Evolutionary conservation across 345 rosid species (phyloP), one percentile per base, ranked within the genome.

Genomic region (Camelina hispida): DNA sequence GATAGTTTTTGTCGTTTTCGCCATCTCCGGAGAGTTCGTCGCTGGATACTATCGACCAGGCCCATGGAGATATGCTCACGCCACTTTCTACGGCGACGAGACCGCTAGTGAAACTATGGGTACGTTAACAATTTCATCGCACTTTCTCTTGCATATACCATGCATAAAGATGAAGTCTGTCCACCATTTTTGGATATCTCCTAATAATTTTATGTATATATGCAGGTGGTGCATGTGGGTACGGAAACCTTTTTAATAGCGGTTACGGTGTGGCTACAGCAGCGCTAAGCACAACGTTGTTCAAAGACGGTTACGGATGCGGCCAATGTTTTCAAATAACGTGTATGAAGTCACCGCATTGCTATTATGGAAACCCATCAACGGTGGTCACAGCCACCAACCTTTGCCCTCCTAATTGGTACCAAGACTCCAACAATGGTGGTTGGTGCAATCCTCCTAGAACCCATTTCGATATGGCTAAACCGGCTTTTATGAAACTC

Each of bases 181-280:
- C 32, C 62, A 38, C 3, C 37, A 4, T 37, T 50, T 50, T 50
- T 20, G 7, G 6, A 34, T 30, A 18, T 38, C 47, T 54, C 30
- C 9, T 66, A n/a, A 35, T 53, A 65, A 55, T 1, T 18, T 3
- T 43, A 34, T 9, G 23, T 22, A 7, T 54, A 25, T 20, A 4
- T 53, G 34, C n/a, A 89, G 98, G 97, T 67, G 97, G 98, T 66
- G 98, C 97, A 18, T 93, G 98, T 78, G 98, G 94, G 20, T 93
- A 91, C 35, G 94, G 94, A 38, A 88, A 93, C 79, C 68, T 91
- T 59, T 71, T 83, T 44, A 70, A 69, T n/a, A 89, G 83, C 20
- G 94, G 97, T 0, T 93, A 89, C 43, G 96, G 97, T 7, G 77
- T 87, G 30, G 68, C 73, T 62, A 93, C 97, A 8, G 95, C 86